Evolutionary conservation across 1,284 basidiomycete genomes (phyloP), one percentile per base, ranked within the genome.

Genomic region (Tilletia indica): DNA sequence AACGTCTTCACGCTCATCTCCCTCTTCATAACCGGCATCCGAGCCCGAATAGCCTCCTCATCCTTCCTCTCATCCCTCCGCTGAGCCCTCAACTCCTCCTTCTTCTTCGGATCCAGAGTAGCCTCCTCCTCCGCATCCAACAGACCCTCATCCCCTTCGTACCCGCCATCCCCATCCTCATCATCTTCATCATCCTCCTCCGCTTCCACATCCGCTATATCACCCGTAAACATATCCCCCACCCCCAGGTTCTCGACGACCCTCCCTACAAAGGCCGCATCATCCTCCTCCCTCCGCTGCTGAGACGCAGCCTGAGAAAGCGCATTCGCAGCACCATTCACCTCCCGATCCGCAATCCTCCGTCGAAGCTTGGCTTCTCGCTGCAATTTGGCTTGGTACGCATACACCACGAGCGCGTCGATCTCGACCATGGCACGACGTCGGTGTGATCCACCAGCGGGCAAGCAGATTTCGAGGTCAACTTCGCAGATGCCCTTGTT

Each of bases 251-350:
- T 79, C 34, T 83, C 80, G 9, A 81, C 76, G 75, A 83, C 77
- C 34, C 80, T 76, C 11, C 76, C 73, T 0, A 82, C 73, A 49
- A 84, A 83, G 0, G 75, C 76, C 25, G 76, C 74, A 4, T 81
- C 70, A 31, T 78, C 73, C 34, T 71, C 75, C 34, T 74, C 73
- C 58, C 74, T 54, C 16, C 76, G 71, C 70, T 76, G 14, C 51
- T 68, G 47, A 9, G 36, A 49, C 2, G 45, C 48, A 34, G 58
- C 42, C 25, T 21, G n/a, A 0, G 48, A 31, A 11, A 68, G 25
- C 58, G 68, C n/a, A 4, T 34, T 31, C 4, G 25, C 67, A 87
- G 69, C 71, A 93, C 93, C 85, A 88, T 88, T 80, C 94, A 83
- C 80, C 42, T 81, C 77, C 38, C 72, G 69, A 19, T 79, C 74